Conservation (phyloP, 1,284 basidiomycete species). For the Cutaneotrichosporon dermatis region DNA sequence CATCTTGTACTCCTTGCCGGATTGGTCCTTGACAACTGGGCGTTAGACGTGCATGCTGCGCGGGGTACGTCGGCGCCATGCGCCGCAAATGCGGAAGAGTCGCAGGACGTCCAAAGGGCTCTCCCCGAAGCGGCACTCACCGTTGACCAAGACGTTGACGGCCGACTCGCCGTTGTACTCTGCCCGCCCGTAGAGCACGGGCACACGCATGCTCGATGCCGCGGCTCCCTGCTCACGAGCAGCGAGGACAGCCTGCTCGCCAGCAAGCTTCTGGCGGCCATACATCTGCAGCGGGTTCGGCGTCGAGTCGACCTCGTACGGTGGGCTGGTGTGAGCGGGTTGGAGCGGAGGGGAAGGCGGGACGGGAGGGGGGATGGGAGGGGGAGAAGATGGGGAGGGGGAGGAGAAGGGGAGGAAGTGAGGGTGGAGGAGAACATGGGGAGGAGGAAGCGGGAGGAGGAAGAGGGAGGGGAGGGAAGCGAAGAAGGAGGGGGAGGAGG, state of each 20-base stretch:
- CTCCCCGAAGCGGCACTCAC: constrained; percentile 17
- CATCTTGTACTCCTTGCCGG: constrained; percentile 50
- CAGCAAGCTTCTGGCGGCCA: constrained; percentile 46
- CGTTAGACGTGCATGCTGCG: constrained; percentile 2
- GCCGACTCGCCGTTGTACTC: constrained; percentile 51
- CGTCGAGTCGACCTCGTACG: constrained; percentile 49
- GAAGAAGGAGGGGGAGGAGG: too few relatives aligned
- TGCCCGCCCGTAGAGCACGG: constrained; percentile 49
- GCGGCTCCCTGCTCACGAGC: constrained; percentile 32
- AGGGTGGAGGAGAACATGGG: too few relatives aligned
- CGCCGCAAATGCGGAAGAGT: too few relatives aligned
- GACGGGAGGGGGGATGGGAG: too few relatives aligned
- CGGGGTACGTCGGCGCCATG: too few relatives aligned
- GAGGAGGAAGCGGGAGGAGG: too few relatives aligned
- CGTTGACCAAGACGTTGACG: constrained; percentile 51
- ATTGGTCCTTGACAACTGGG: constrained; percentile 48
- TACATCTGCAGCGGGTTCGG: constrained; percentile 54
- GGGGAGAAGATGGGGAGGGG: too few relatives aligned
- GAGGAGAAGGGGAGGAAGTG: too few relatives aligned
- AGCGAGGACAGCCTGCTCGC: constrained; percentile 39
- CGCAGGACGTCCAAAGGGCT: too few relatives aligned
- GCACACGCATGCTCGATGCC: constrained; percentile 48
- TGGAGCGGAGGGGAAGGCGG: too few relatives aligned
- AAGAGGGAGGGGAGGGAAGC: too few relatives aligned
- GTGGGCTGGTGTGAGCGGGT: constrained; percentile 39